Evolutionary conservation across 768 basidiomycete species (phyloP), one percentile per base, ranked within the genome.

Genomic region (Tulasnella sp.): DNA sequence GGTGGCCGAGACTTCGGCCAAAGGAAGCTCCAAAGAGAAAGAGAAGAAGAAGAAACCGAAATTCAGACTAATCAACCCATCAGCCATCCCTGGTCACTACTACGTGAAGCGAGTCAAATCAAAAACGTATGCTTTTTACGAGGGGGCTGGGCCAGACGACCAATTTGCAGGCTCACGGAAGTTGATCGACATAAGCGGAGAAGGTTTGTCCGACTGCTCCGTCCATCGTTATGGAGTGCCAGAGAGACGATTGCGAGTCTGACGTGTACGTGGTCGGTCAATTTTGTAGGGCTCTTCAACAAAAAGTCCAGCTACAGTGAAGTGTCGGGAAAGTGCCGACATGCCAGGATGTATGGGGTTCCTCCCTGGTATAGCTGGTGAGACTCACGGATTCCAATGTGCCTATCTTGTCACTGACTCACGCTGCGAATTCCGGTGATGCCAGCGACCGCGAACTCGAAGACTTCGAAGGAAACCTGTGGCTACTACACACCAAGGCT

Each of bases 291-390:
- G 11, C 13, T 61, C 26, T 61, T 61, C 23, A 61, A 29, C 57
- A 61, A 61, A 23, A 61, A 29, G 57, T 61, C 57, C 18, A 61
- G 57, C 57, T 61, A 61, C 13, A 26, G n/a, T 61, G 57, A 61
- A 29, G n/a, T 29, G 23, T 61, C 57, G 57, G 57, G 57, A 7
- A 23, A 61, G 29, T 61, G 57, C 57, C 57, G 57, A 61, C 23
- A n/a, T 61, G 57, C 57, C n/a, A 16, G 57, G n/a, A 61, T 61
- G 57, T 61, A 61, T 26, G 57, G 57, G n/a, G 5, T 15, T 10
- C 57, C 57, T n/a, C 57, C 57, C 10, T 61, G 57, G 57, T 61
- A 61, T 23, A 61, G 57, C 26, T 61, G 57, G 57, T 61, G 57
- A 61, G 57, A 61, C 57, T 13, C 57, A 26, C n/a, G 9, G 40